Evolutionary conservation across 2,329 filamentous ascomycete genomes (phyloP).

Genomic region (Sporothrix brasiliensis): DNA sequence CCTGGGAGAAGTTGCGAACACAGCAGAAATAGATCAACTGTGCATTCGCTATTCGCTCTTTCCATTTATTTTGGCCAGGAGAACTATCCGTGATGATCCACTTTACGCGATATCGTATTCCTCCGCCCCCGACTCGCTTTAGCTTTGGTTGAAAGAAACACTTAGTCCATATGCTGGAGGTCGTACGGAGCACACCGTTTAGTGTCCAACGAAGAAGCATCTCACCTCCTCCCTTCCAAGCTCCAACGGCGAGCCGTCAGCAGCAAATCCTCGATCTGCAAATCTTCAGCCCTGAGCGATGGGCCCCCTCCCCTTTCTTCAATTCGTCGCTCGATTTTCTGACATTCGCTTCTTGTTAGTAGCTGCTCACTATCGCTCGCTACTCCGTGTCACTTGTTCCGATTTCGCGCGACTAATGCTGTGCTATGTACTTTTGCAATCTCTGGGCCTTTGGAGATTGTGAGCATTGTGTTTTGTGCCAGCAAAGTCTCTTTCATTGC

Average conservation of each 20-base stretch:
- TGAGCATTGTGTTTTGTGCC: no score
- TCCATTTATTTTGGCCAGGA: not conserved
- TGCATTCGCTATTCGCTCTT: not conserved
- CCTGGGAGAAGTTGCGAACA: not conserved
- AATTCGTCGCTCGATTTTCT: no score
- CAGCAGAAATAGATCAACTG: not conserved
- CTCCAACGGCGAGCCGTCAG: not conserved
- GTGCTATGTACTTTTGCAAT: not conserved
- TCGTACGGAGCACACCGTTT: no score
- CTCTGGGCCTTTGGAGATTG: not conserved
- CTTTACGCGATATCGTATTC: not conserved
- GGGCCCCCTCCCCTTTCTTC: not conserved
- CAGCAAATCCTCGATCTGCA: constrained; percentile 22
- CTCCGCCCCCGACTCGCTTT: no score
- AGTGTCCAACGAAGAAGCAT: not conserved
- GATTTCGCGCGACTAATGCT: not conserved
- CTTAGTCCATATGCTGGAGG: not conserved
- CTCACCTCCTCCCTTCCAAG: not conserved
- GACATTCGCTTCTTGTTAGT: not conserved
- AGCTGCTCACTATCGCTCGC: no score
- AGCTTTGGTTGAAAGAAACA: no score
- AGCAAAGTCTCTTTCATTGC: not conserved
- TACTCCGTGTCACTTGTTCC: not conserved
- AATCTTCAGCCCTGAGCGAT: constrained; percentile 29
- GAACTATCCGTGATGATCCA: not conserved